phyloP scores from a whole-genome alignment of 2,329 filamentous ascomycete species.

The Coniochaeta sp. region DNA sequence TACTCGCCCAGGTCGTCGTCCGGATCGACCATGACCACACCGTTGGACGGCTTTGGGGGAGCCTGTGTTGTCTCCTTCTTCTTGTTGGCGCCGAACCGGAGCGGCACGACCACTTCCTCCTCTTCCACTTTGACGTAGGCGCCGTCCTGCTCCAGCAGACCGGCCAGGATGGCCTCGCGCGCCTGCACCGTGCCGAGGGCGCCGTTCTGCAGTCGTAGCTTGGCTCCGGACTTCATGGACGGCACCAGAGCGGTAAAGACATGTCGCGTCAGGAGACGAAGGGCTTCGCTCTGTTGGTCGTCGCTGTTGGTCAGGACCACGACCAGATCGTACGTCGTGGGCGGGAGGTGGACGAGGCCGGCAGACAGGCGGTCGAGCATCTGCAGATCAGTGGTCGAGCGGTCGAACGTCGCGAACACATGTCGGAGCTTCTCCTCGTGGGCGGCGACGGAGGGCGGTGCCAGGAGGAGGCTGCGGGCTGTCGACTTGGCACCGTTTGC shows the following conservation, averaged over 20 bases:
- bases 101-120: slow-evolving; percentile 49
- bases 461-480: slow-evolving; percentile 42
- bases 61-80: slow-evolving; percentile 21
- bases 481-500: not conserved
- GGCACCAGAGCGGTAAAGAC: slow-evolving; percentile 64
- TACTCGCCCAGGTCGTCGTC: slow-evolving; percentile 41
- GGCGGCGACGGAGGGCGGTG: slow-evolving; percentile 81
- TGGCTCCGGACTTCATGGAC: slow-evolving; percentile 62
- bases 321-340: slow-evolving; percentile 73
- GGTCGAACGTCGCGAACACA: slow-evolving; percentile 67
- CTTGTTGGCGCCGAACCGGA: slow-evolving; percentile 62
- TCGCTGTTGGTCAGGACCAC: slow-evolving; percentile 77
- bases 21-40: slow-evolving; percentile 15
- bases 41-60: slow-evolving; percentile 22
- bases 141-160: slow-evolving; percentile 59
- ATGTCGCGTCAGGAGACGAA: slow-evolving; percentile 54
- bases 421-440: slow-evolving; percentile 70
- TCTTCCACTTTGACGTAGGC: slow-evolving; percentile 68
- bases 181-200: slow-evolving; percentile 44
- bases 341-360: slow-evolving; percentile 70
- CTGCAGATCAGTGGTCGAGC: slow-evolving; percentile 76
- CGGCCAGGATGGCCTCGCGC: slow-evolving; percentile 79
- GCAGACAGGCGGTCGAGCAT: slow-evolving; percentile 93
- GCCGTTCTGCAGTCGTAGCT: slow-evolving; percentile 63
- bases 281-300: slow-evolving; percentile 52